Evolutionary conservation across 2,329 filamentous ascomycete genomes (phyloP).

Genomic region (Hymenotorrendiella dingleyae): DNA sequence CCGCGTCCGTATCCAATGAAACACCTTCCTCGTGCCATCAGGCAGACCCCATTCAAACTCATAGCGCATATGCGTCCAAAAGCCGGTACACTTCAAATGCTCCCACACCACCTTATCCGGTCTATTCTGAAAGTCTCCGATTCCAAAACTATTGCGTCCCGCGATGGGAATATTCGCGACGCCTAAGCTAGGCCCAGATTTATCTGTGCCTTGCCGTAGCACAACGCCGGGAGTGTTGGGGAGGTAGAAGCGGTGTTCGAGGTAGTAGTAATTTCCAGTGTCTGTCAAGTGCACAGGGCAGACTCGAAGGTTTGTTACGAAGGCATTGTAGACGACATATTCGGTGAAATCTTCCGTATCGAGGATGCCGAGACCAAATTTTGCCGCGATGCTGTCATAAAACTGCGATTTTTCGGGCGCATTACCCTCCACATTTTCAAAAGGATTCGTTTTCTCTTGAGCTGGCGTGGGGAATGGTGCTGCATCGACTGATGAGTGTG

Average conservation of each 20-base stretch:
- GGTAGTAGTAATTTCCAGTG: conserved; percentile 18
- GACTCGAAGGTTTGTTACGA: conserved; percentile 20
- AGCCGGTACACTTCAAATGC: conserved; percentile 16
- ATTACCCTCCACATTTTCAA: conserved; percentile 6
- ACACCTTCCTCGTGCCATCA: conserved; percentile 11
- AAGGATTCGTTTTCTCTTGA: conserved; percentile 17
- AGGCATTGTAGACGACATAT: conserved; percentile 21
- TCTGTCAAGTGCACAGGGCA: conserved; percentile 18
- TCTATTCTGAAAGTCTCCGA: conserved; percentile 15
- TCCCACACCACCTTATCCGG: conserved; percentile 18
- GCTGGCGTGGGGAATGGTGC: conserved; percentile 17
- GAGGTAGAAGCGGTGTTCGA: conserved; percentile 20
- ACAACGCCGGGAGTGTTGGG: conserved; percentile 19
- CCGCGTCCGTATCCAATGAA: conserved; percentile 22
- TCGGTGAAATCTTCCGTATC: conserved; percentile 18
- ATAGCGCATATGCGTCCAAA: conserved; percentile 25
- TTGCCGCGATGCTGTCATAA: conserved; percentile 20
- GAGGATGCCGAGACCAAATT: conserved; percentile 16
- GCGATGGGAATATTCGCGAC: conserved; percentile 17
- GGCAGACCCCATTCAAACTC: conserved; percentile 15
- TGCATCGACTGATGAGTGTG: conserved; percentile 17
- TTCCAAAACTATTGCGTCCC: conserved; percentile 17
- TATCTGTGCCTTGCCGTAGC: conserved; percentile 17
- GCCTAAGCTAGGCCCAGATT: conserved; percentile 15
- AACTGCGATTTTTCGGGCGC: conserved; percentile 6